Evolutionary conservation across 2,329 filamentous ascomycete genomes (phyloP).

Genomic region (Bipolaris zeicola): DNA sequence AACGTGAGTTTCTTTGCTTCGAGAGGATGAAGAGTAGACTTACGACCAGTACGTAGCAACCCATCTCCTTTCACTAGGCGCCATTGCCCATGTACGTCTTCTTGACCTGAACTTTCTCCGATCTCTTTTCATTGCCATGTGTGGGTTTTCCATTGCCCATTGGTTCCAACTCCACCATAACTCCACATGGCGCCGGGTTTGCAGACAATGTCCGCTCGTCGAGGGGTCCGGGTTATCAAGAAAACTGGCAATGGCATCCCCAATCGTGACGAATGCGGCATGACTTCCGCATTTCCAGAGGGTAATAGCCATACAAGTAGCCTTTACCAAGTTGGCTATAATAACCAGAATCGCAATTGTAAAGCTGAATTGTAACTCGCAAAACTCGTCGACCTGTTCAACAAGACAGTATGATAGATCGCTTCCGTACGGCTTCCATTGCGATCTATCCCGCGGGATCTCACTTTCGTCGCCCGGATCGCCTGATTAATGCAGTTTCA

Average conservation of each 20-base stretch:
- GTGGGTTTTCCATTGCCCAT: neutral
- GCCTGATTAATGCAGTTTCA: neutral
- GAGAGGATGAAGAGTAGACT: neutral
- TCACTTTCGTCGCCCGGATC: conserved; percentile 9
- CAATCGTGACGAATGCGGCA: conserved; percentile 27
- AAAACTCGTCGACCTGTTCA: conserved; percentile 24
- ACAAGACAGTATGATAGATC: conserved; percentile 27
- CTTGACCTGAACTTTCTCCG: neutral
- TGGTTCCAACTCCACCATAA: conserved; percentile 2
- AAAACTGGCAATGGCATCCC: conserved; percentile 30
- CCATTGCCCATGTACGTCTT: neutral
- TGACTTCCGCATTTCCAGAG: conserved; percentile 12
- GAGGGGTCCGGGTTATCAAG: conserved; percentile 22
- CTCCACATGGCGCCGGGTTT: conserved; percentile 1
- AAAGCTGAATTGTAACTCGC: conserved; percentile 36
- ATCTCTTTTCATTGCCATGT: neutral
- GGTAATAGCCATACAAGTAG: conserved; percentile 14
- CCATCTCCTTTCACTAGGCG: neutral
- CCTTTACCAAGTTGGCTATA: conserved; percentile 15
- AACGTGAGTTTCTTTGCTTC: neutral
- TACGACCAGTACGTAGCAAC: conserved; percentile 1
- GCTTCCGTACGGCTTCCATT: conserved; percentile 16
- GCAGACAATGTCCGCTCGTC: conserved; percentile 14
- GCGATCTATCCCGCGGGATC: conserved; percentile 7
- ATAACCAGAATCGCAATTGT: conserved; percentile 25